Base-by-base conservation (phyloP, 495 filamentous ascomycete genomes). In the Penicillium cosmopolitanum region DNA sequence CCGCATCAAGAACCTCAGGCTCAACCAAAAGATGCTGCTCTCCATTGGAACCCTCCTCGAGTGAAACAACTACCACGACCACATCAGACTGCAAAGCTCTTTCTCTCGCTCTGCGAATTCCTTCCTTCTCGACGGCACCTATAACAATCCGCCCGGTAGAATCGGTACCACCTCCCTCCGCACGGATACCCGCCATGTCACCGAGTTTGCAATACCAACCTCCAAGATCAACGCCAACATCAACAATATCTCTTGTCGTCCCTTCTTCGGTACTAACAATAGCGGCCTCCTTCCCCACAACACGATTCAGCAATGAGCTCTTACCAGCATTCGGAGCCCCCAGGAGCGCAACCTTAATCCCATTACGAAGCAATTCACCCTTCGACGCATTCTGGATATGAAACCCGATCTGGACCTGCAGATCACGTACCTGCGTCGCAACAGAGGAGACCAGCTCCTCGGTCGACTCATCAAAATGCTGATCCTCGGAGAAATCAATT, bases 401-500 rank as follows among this genome's bases (percentile, higher is more conserved):
- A 31, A 85, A 69, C 19, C 74, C 71, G 56, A 98, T 86, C 56
- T 84, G 83, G 40, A 72, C 64, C 51, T 80, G 73, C 50, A 98
- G 81, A 4, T 63, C 69, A 13, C 68, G 62, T 10, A 96, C 85
- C 62, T 91, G 84, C 12, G 55, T 64, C 19, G 85, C 82, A 25
- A 96, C 91, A 33, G 85, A 90, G 2, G 62, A 66, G 5, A 92
- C 79, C 31, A 98, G 77, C 56, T 88, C 84, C 7, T 80, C 76
- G 0, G 92, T 89, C 2, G 91, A 89, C 66, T 96, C 92, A 55
- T 97, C 94, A 62, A 98, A 97, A 77, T 96, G 88, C 74, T 98
- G 94, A 66, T 98, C 96, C 73, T 98, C 95, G 1, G 89, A 88
- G 71, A 98, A 98, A 69, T 98, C 95, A 66, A 98, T 98, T 57